These are phyloP conservation scores for Coniochaeta sp. DNA, from an alignment of 2,329 filamentous ascomycete genomes.

Conservation along the genomic window DNA sequence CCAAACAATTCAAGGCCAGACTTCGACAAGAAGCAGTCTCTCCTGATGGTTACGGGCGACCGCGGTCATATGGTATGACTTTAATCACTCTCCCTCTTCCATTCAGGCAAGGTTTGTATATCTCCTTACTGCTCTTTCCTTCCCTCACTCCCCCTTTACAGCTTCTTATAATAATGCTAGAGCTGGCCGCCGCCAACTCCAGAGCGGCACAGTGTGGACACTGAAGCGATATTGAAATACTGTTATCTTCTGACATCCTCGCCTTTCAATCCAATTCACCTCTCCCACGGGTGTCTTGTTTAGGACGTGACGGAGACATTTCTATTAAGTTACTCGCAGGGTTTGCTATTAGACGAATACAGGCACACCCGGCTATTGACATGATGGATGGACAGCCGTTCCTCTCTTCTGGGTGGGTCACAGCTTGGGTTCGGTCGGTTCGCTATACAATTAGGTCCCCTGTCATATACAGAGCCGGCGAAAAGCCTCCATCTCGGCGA, in stretches of 20 bases:
- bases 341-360: not conserved
- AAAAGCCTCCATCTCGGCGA: not conserved
- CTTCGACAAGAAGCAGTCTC: not conserved
- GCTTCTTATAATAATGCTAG: conserved; percentile 57
- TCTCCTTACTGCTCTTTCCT: not conserved
- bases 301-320: conserved; percentile 18
- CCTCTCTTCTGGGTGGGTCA: conserved; percentile 7
- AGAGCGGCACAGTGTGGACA: conserved; percentile 62
- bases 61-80: not conserved
- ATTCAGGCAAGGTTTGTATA: not conserved
- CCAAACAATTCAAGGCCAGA: not conserved
- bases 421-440: conserved; percentile 23
- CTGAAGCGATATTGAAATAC: conserved; percentile 54
- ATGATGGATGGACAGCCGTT: too few species aligned
- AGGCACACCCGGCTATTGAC: not conserved
- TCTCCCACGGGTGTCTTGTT: conserved; percentile 5
- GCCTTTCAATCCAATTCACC: conserved; percentile 6
- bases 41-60: not conserved
- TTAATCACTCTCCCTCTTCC: not conserved
- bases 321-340: not conserved
- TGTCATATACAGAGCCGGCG: not conserved
- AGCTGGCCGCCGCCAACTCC: conserved; percentile 52
- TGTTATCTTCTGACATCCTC: conserved; percentile 4
- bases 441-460: conserved; percentile 15
- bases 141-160: not conserved